Evolutionary conservation across 2,329 filamentous ascomycete species (phyloP), one percentile per base, ranked within the genome.

Genomic region (Colletotrichum sp.): DNA sequence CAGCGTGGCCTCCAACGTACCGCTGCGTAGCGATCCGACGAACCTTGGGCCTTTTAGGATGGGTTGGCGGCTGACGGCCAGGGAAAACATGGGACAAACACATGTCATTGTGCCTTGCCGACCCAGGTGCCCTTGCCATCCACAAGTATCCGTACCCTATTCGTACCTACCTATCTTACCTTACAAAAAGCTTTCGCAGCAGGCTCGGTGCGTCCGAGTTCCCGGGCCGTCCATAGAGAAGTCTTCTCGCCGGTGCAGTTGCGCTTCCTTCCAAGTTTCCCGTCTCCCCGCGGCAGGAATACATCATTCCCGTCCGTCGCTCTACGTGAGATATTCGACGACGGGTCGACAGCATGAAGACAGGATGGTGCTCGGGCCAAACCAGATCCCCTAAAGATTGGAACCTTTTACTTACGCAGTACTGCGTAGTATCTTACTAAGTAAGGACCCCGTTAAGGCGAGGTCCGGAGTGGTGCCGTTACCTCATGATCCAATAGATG

Each of bases 91-190:
- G 68, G 74, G 64, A 73, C 65, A 76, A 69, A 73, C 74, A 68
- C 70, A 76, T 76, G 74, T 76, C 74, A 73, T 74, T 63, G 57
- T 70, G 68, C 68, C 26, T 68, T 68, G 32, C 66, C 63, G 44
- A 59, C 63, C 73, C 49, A 49, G 71, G 59, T 28, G n/a, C 57
- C 73, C 65, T 69, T 69, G 44, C 44, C 44, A 21, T n/a, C n/a
- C 44, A 49, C 10, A n/a, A 18, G 39, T 44, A 12, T 39, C 16
- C 36, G 36, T 39, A 39, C 36, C 16, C 36, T 39, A 18, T 18
- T 15, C 36, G 15, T 39, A 18, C 15, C 16, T 44, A 44, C 16
- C 16, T 44, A 18, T 4, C 44, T 21, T 4, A 39, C 36, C 69
- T 24, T 52, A 18, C 62, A 32, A 57, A 62, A 55, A 49, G 39